A percentile compares a stretch with the other conserved stretches of the same genome.
phyloP scores from a whole-genome alignment of 441 rosid genomes.

The Gossypium trilobum region DNA sequence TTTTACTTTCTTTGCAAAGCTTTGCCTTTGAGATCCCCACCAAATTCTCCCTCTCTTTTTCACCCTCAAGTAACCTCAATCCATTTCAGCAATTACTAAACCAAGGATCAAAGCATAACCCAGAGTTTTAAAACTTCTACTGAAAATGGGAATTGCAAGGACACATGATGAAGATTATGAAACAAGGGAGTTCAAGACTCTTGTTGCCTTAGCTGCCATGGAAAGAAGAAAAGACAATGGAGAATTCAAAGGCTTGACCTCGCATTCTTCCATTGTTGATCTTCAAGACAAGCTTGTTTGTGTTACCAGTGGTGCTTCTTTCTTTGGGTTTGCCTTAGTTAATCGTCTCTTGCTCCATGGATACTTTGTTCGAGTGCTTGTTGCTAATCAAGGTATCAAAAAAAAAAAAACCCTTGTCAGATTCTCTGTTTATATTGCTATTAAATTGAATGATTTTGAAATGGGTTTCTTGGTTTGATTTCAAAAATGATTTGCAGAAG shows the following conservation, averaged over 20 bases:
- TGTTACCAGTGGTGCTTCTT: constrained; percentile 80
- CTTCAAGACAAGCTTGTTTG: constrained; percentile 44
- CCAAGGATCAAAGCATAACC: too few relatives aligned
- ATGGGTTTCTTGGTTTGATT: neutral
- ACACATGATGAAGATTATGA: constrained; percentile 23
- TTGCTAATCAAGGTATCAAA: constrained; percentile 45
- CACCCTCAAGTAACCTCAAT: too few relatives aligned
- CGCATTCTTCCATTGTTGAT: constrained; percentile 1
- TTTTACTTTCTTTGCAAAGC: too few relatives aligned
- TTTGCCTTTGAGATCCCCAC: too few relatives aligned
- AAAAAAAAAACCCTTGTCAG: neutral
- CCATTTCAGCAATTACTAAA: too few relatives aligned
- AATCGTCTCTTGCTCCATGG: constrained; percentile 50
- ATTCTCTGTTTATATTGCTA: neutral
- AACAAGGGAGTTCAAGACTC: constrained; percentile 19
- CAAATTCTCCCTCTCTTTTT: too few relatives aligned
- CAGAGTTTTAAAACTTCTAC: neutral
- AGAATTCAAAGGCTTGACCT: neutral
- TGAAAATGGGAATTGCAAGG: constrained; percentile 26
- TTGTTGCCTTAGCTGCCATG: constrained; percentile 18
- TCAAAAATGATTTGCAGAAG: constrained; percentile 38
- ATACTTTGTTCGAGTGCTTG: constrained; percentile 62
- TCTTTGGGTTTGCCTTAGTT: constrained; percentile 64
- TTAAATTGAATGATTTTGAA: neutral
- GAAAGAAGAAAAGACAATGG: constrained; percentile 17